phyloP scores from a whole-genome alignment of 371 early-diverging fungal species.

The Umbelopsis sp. region DNA sequence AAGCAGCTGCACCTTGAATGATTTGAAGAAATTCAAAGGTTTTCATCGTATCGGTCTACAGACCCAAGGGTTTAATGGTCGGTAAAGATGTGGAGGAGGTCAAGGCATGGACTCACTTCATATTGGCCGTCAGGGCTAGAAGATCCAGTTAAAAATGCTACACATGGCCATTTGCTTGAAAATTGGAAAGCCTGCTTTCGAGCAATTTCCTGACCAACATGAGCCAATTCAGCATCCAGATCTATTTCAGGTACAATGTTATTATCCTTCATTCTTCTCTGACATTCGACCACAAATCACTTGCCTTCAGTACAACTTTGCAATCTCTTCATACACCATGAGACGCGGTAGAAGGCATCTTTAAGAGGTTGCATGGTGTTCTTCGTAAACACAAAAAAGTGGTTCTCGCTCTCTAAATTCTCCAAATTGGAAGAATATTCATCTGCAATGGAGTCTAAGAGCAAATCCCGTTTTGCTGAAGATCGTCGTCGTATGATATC shows the following conservation, averaged over 20 bases:
- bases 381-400: constrained; percentile 42
- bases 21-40: constrained; percentile 20
- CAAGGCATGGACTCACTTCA: background rate
- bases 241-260: constrained; percentile 17
- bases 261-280: background rate
- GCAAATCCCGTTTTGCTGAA: constrained; percentile 36
- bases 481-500: constrained; percentile 35
- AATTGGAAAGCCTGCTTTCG: constrained; percentile 13
- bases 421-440: constrained; percentile 19
- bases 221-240: constrained; percentile 22
- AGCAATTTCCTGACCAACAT: constrained; percentile 18
- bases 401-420: constrained; percentile 30
- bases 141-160: background rate
- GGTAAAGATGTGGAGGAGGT: no score
- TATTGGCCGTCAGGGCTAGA: background rate
- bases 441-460: constrained; percentile 39
- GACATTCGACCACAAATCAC: background rate
- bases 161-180: constrained; percentile 1
- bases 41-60: background rate
- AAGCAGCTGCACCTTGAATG: constrained; percentile 27
- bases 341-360: constrained; percentile 19
- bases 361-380: constrained; percentile 32
- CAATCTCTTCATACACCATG: constrained; percentile 21
- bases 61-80: no score
- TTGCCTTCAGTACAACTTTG: constrained; percentile 29